Percentiles rank a stretch among this genome's conserved stretches.
Conservation (phyloP, 108 stramenopile genomes). For the Conticribra guillardii region DNA sequence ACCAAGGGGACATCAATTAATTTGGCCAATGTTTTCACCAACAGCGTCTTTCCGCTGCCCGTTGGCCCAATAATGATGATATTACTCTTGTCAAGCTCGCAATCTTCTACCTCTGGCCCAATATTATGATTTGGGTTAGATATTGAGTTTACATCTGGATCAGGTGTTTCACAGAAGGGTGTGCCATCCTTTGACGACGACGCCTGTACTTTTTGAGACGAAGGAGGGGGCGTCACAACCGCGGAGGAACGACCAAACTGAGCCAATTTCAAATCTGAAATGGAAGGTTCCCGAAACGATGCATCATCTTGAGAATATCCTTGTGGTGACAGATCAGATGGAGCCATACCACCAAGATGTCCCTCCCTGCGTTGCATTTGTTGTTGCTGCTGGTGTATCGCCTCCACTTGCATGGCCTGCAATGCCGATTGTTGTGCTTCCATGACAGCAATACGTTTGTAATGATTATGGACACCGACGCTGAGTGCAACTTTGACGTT, state of each 20-base stretch:
- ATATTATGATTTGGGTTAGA: constrained; percentile 52
- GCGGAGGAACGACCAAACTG: constrained; percentile 62
- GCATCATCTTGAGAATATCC: constrained; percentile 41
- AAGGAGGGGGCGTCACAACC: constrained; percentile 20
- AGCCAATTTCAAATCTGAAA: constrained; percentile 71
- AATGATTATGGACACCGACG: constrained; percentile 98
- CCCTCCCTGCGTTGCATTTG: constrained; percentile 26
- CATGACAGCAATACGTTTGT: constrained; percentile 82
- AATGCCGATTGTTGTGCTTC: constrained; percentile 62
- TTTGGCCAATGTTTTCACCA: constrained; percentile 94
- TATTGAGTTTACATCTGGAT: constrained; percentile 60
- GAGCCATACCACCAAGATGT: constrained; percentile 31
- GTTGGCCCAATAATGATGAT: constrained; percentile 95
- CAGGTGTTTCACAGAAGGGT: constrained; percentile 28
- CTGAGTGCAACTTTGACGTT: constrained; percentile 93
- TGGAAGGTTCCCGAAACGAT: constrained; percentile 36
- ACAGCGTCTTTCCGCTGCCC: constrained; percentile 89
- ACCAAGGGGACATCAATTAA: constrained; percentile 94
- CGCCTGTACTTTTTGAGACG: no score
- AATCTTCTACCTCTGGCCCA: constrained; percentile 78
- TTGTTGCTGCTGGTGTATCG: constrained; percentile 19
- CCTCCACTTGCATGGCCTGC: constrained; percentile 36
- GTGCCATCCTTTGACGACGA: not conserved
- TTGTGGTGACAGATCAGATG: constrained; percentile 2
- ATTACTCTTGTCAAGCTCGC: constrained; percentile 96